These are phyloP conservation scores for Pseudozyma hubeiensis DNA, from an alignment of 1,284 basidiomycete species.

Conservation along the genomic window DNA sequence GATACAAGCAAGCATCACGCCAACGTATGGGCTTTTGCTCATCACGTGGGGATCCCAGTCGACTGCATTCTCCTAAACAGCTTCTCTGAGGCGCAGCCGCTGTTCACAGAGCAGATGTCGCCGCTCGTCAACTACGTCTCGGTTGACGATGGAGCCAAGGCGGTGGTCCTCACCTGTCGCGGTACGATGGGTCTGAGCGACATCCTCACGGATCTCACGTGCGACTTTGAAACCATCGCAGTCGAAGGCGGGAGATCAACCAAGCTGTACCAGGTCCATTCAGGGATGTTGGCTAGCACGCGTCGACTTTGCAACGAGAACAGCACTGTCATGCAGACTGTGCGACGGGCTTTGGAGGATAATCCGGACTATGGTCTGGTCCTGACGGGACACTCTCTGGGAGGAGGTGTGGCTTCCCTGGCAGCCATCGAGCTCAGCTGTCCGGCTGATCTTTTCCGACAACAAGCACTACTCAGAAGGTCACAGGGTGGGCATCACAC, in stretches of 20 bases:
- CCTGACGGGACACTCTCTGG: constrained; percentile 71
- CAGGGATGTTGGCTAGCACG: constrained; percentile 72
- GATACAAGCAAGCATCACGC: constrained; percentile 70
- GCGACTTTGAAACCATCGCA: constrained; percentile 70
- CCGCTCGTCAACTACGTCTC: constrained; percentile 71
- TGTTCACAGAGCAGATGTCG: constrained; percentile 65
- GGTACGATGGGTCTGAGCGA: constrained; percentile 72
- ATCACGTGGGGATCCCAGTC: constrained; percentile 71
- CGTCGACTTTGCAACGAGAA: constrained; percentile 68
- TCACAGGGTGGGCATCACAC: constrained; percentile 16
- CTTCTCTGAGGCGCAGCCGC: constrained; percentile 68
- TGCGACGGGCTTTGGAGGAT: constrained; percentile 69
- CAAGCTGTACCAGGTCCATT: constrained; percentile 71
- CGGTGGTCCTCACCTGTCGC: constrained; percentile 71
- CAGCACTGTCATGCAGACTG: constrained; percentile 71
- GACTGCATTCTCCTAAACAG: constrained; percentile 72
- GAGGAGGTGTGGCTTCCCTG: constrained; percentile 72
- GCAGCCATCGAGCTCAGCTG: constrained; percentile 68
- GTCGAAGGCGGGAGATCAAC: constrained; percentile 69
- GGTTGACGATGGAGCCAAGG: constrained; percentile 70
- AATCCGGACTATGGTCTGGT: constrained; percentile 72
- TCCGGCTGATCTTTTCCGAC: constrained; percentile 63
- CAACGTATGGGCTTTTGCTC: constrained; percentile 70
- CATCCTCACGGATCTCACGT: constrained; percentile 72
- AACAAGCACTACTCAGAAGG: constrained; percentile 43